phyloP scores from a whole-genome alignment of 2,329 filamentous ascomycete species.

The Trichoderma simmonsii region DNA sequence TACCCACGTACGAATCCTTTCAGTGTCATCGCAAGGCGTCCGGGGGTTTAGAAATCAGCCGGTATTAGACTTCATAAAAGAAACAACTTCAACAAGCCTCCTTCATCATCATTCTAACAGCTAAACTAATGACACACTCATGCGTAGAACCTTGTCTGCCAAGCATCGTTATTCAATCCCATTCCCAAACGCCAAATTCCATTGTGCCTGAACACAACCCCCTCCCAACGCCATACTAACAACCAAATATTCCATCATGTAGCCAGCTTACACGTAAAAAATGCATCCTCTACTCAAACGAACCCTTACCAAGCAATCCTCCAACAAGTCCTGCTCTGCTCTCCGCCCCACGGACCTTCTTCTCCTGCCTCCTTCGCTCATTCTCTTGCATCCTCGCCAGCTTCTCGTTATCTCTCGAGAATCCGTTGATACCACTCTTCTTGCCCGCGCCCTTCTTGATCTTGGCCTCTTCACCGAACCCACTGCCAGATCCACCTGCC shows the following conservation, averaged over 20 bases:
- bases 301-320: slow-evolving; percentile 55
- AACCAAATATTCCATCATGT: neutral
- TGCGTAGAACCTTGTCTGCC: neutral
- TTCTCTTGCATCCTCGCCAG: slow-evolving; percentile 52
- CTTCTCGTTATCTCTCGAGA: slow-evolving; percentile 58
- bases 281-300: slow-evolving; percentile 31
- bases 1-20: too few species aligned
- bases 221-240: neutral
- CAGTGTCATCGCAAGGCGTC: too few species aligned
- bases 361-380: slow-evolving; percentile 57
- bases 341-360: slow-evolving; percentile 56
- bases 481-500: slow-evolving; percentile 34
- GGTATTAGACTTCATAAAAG: neutral
- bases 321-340: slow-evolving; percentile 55
- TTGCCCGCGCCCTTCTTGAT: slow-evolving; percentile 60
- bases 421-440: slow-evolving; percentile 58
- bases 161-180: neutral
- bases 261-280: neutral
- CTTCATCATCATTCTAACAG: neutral
- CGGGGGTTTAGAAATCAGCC: too few species aligned
- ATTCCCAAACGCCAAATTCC: neutral
- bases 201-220: neutral
- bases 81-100: neutral
- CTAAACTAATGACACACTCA: neutral
- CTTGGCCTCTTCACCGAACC: slow-evolving; percentile 49